Evolutionary conservation across 2,329 filamentous ascomycete species (phyloP).

Genomic region (Alternaria arborescens): DNA sequence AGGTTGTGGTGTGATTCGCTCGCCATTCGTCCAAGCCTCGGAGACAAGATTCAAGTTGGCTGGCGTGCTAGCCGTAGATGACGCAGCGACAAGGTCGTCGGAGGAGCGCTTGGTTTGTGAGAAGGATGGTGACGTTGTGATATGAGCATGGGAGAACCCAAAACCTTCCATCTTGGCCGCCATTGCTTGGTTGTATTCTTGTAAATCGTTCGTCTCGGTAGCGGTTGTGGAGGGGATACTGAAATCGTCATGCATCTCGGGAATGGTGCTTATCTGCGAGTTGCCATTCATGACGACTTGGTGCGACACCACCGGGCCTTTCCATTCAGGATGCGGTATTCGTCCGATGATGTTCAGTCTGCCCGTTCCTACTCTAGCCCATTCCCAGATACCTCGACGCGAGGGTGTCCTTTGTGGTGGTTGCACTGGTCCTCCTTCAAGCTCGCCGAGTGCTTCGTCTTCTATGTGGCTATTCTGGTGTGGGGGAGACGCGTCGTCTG

Average conservation of each 20-base stretch:
- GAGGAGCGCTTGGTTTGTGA: slow-evolving; percentile 47
- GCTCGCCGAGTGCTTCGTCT: slow-evolving; percentile 13
- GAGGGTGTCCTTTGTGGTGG: slow-evolving; percentile 28
- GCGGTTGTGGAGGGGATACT: slow-evolving; percentile 39
- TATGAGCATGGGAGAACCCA: slow-evolving; percentile 28
- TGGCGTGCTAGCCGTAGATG: slow-evolving; percentile 37
- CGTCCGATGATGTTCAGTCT: slow-evolving; percentile 41
- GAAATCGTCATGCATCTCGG: slow-evolving; percentile 40
- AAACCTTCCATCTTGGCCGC: slow-evolving; percentile 36
- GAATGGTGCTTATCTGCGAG: slow-evolving; percentile 17
- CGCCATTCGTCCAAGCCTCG: slow-evolving; percentile 26
- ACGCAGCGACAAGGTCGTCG: slow-evolving; percentile 43
- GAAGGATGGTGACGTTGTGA: slow-evolving; percentile 34
- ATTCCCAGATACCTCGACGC: slow-evolving; percentile 45
- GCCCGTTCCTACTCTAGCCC: slow-evolving; percentile 44
- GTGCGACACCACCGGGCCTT: slow-evolving; percentile 26
- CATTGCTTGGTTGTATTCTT: slow-evolving; percentile 16
- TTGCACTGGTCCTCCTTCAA: slow-evolving; percentile 4
- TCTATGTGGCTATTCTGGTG: slow-evolving; percentile 20
- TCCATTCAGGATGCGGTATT: slow-evolving; percentile 42
- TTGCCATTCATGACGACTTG: slow-evolving; percentile 22
- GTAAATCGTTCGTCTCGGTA: slow-evolving; percentile 30
- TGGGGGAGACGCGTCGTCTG: slow-evolving; percentile 39
- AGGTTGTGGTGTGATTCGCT: slow-evolving; percentile 22
- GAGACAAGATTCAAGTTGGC: slow-evolving; percentile 24